phyloP scores from a whole-genome alignment of 192 early-diverging fungal species.

The Backusella australiensis region DNA sequence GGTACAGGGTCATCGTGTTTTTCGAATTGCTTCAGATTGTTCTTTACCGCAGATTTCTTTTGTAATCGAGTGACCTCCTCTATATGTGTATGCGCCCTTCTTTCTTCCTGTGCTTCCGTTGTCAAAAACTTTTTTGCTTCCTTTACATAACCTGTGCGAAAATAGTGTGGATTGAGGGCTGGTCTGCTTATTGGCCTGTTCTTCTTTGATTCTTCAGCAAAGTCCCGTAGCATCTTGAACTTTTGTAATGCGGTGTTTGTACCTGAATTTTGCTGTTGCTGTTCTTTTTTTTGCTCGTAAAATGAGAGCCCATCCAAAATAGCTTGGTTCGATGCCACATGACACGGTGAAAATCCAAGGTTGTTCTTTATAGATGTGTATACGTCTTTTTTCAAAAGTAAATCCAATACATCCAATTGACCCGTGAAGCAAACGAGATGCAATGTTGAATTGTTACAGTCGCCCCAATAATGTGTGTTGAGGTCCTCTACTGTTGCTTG shows the following conservation, averaged over 20 bases:
- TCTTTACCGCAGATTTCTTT: slow-evolving; percentile 23
- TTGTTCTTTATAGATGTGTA: slow-evolving; percentile 6
- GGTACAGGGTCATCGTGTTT: neutral
- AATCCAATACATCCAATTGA: neutral
- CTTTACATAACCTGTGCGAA: slow-evolving; percentile 4
- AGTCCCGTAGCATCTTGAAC: slow-evolving; percentile 16
- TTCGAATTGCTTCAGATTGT: slow-evolving; percentile 22
- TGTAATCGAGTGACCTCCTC: slow-evolving; percentile 17
- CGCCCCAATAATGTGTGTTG: slow-evolving; percentile 12
- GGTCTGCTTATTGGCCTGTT: neutral
- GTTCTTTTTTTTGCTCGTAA: neutral
- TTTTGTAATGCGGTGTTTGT: slow-evolving; percentile 18
- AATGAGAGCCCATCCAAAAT: neutral
- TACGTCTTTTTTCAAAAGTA: slow-evolving; percentile 10
- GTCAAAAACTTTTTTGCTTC: slow-evolving; percentile 16
- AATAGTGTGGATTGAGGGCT: neutral
- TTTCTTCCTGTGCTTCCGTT: neutral
- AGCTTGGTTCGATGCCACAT: slow-evolving; percentile 7
- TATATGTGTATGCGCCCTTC: neutral
- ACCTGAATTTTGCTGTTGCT: neutral
- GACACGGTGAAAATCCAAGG: slow-evolving; percentile 8
- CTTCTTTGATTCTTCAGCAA: slow-evolving; percentile 9
- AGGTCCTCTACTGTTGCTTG: neutral
- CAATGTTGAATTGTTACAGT: slow-evolving; percentile 20
- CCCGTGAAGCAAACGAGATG: slow-evolving; percentile 23